These are phyloP conservation scores for Colletotrichum tofieldiae DNA, from an alignment of 2,329 filamentous ascomycete species.

Conservation along the genomic window DNA sequence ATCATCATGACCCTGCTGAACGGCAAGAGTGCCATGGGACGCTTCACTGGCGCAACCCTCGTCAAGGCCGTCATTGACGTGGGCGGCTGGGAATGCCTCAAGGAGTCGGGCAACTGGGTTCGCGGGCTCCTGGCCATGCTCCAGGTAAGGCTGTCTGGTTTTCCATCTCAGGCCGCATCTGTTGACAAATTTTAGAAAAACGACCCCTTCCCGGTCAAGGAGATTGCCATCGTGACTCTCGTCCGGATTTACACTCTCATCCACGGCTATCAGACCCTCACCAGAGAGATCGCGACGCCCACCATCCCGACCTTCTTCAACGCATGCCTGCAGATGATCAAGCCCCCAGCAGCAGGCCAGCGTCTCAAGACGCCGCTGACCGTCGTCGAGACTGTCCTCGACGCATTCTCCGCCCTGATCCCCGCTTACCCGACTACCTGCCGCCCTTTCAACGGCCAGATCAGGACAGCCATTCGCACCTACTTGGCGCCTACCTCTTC, in stretches of 20 bases:
- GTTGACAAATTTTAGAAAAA: conserved; percentile 72
- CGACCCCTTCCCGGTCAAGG: conserved; percentile 82
- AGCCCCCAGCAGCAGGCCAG: conserved; percentile 59
- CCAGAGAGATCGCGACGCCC: conserved; percentile 90
- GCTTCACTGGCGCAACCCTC: conserved; percentile 84
- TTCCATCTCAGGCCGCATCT: conserved; percentile 13
- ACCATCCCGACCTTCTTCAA: conserved; percentile 82
- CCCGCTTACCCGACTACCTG: conserved; percentile 89
- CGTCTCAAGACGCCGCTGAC: conserved; percentile 58
- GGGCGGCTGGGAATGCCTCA: conserved; percentile 87
- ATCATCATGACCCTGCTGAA: conserved; percentile 84
- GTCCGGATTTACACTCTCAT: conserved; percentile 88
- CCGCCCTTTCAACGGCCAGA: conserved; percentile 80
- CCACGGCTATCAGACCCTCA: conserved; percentile 85
- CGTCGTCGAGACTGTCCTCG: conserved; percentile 78
- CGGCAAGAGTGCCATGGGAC: conserved; percentile 80
- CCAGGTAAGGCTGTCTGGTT: conserved; percentile 65
- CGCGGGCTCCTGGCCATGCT: conserved; percentile 81
- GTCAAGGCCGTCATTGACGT: conserved; percentile 87
- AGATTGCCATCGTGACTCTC: conserved; percentile 82
- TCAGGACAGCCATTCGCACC: conserved; percentile 72
- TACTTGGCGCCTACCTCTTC: conserved; percentile 77
- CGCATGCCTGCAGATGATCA: conserved; percentile 78
- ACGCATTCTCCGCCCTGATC: conserved; percentile 80
- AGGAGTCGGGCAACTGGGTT: conserved; percentile 82